Conservation (phyloP, 177 flowering plant species). For the Tripterygium wilfordii region DNA sequence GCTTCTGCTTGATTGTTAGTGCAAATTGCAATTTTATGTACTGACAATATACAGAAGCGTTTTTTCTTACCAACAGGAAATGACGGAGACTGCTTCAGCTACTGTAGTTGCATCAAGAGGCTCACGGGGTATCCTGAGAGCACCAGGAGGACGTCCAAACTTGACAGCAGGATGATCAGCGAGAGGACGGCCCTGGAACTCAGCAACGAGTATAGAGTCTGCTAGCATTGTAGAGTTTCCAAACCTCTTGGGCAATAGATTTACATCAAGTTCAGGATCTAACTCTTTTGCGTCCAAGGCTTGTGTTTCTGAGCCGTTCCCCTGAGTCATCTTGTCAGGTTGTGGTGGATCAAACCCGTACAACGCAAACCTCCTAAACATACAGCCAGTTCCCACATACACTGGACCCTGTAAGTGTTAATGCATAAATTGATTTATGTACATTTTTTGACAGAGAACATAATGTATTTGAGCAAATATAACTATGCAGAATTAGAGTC, state of each 20-base stretch:
- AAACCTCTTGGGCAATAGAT: slow-evolving; percentile 63
- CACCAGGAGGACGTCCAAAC: slow-evolving; percentile 81
- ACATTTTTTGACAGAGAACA: no score
- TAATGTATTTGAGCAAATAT: no score
- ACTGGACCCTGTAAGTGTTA: slow-evolving; percentile 71
- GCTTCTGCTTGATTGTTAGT: no score
- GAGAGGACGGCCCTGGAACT: slow-evolving; percentile 83
- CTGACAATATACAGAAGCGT: no score
- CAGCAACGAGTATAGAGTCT: slow-evolving; percentile 78
- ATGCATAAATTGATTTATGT: no score
- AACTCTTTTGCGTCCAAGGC: slow-evolving; percentile 28
- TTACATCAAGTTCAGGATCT: slow-evolving; percentile 55
- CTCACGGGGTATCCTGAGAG: slow-evolving; percentile 65
- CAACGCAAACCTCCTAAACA: slow-evolving; percentile 79
- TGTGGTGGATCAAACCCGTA: slow-evolving; percentile 90
- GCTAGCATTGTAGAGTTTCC: slow-evolving; percentile 76
- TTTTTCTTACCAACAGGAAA: slow-evolving; percentile 54
- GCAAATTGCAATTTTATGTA: no score
- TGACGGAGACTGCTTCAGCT: slow-evolving; percentile 83
- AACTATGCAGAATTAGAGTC: no score
- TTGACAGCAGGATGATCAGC: no score
- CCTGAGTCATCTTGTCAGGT: slow-evolving; percentile 12
- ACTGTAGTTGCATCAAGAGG: slow-evolving; percentile 87
- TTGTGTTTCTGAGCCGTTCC: slow-evolving; percentile 13
- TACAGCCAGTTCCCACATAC: slow-evolving; percentile 90